Conservation (phyloP, 257 asterid genomes). For the Ligustrum vulgare region DNA sequence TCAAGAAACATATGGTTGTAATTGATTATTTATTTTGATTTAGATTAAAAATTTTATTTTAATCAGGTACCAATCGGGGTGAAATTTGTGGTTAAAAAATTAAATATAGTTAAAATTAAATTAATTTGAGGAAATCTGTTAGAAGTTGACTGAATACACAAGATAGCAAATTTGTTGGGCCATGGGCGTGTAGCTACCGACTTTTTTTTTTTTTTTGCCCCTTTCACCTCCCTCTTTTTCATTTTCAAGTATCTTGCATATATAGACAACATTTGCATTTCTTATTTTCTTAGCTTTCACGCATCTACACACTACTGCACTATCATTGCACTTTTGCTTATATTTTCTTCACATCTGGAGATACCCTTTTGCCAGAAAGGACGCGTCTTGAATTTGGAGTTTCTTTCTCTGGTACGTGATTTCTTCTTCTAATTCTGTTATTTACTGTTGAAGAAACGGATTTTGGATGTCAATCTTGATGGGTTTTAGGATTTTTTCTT, state of each 20-base stretch:
- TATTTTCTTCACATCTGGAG: slow-evolving; percentile 25
- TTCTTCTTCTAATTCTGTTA: slow-evolving; percentile 21
- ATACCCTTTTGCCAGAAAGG: slow-evolving; percentile 32
- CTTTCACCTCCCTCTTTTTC: background rate
- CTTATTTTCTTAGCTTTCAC: background rate
- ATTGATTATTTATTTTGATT: too few species aligned
- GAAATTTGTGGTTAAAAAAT: too few species aligned
- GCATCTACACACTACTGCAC: slow-evolving; percentile 36
- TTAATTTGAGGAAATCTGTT: too few species aligned
- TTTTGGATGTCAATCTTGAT: background rate
- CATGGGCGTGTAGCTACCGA: slow-evolving; percentile 28
- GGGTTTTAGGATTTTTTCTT: background rate
- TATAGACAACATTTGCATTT: background rate
- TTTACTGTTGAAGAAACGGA: background rate
- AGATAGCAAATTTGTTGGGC: too few species aligned
- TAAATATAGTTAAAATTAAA: too few species aligned
- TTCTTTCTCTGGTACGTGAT: slow-evolving; percentile 39
- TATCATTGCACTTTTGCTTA: slow-evolving; percentile 26
- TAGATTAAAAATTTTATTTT: too few species aligned
- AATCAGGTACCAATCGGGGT: too few species aligned
- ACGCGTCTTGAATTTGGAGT: background rate
- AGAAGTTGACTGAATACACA: too few species aligned
- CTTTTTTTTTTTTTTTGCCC: slow-evolving; percentile 23
- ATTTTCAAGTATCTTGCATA: background rate
- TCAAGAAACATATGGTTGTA: too few species aligned